phyloP scores from a whole-genome alignment of 2,329 filamentous ascomycete genomes.

The Fusarium sacchari region DNA sequence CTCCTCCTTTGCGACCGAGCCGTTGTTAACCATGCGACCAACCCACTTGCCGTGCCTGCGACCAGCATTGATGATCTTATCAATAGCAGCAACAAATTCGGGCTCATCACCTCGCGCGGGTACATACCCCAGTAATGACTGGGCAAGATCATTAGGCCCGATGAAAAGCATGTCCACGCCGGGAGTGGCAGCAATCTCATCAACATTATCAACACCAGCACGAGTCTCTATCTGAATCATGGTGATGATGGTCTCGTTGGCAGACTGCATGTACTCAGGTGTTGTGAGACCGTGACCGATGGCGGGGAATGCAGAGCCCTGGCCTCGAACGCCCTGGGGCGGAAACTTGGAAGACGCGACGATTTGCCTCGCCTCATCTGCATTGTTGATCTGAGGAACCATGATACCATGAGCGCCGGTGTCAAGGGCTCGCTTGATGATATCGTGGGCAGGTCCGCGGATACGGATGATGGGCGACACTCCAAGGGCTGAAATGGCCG shows the following conservation, averaged over 20 bases:
- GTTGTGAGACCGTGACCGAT: constrained; percentile 51
- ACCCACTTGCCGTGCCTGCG: constrained; percentile 62
- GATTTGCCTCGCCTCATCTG: constrained; percentile 52
- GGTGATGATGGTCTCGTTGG: constrained; percentile 56
- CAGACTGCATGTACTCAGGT: constrained; percentile 54
- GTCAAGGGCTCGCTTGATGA: constrained; percentile 57
- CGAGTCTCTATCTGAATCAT: constrained; percentile 58
- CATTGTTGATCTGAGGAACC: constrained; percentile 56
- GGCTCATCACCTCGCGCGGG: constrained; percentile 59
- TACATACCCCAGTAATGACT: constrained; percentile 53
- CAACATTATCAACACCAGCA: constrained; percentile 57
- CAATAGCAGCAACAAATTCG: constrained; percentile 57
- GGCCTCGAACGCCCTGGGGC: constrained; percentile 54
- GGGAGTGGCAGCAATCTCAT: constrained; percentile 50
- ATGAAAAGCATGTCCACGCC: constrained; percentile 57
- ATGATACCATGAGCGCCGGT: constrained; percentile 57
- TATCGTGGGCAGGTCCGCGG: constrained; percentile 41
- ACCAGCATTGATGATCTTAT: constrained; percentile 57
- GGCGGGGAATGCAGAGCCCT: constrained; percentile 56
- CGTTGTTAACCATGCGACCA: constrained; percentile 59
- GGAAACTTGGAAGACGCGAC: constrained; percentile 57
- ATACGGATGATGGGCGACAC: constrained; percentile 28
- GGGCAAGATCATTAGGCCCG: constrained; percentile 57
- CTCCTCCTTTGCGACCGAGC: constrained; percentile 52
- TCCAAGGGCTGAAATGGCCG: constrained; percentile 11